phyloP scores from a whole-genome alignment of 805 yeast species.

The Zygosaccharomyces siamensis region DNA sequence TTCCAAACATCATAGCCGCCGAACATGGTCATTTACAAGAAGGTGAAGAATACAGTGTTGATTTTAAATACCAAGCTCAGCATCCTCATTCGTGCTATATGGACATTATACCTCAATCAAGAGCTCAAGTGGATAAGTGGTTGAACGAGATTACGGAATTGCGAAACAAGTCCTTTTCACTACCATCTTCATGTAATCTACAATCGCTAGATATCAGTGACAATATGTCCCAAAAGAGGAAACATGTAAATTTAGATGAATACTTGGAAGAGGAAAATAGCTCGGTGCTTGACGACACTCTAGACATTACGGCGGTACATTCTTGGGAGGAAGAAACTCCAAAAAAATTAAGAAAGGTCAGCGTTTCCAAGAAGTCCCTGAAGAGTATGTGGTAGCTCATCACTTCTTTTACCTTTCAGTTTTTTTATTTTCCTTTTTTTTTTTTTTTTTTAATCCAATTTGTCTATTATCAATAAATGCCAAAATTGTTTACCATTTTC shows the following conservation, averaged over 20 bases:
- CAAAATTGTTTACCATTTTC: too few relatives aligned
- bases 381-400: constrained; percentile 26
- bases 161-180: constrained; percentile 4
- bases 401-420: not conserved
- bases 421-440: not conserved
- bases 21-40: constrained; percentile 11
- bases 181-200: constrained; percentile 20
- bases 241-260: constrained; percentile 19
- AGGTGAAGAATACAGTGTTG: constrained; percentile 12
- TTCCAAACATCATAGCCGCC: constrained; percentile 17
- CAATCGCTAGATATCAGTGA: constrained; percentile 19
- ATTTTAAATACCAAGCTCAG: constrained; percentile 19
- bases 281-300: constrained; percentile 18
- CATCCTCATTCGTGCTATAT: constrained; percentile 21
- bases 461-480: not conserved
- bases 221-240: constrained; percentile 17
- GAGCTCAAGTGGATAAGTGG: constrained; percentile 21
- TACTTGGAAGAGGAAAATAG: constrained; percentile 19
- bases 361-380: constrained; percentile 32
- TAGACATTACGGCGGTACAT: constrained; percentile 6
- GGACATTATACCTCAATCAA: constrained; percentile 17
- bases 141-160: constrained; percentile 16
- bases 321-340: constrained; percentile 8
- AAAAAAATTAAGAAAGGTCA: constrained; percentile 29
- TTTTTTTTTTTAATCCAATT: not conserved